Conservation (phyloP, 257 asterid species). For the Marsdenia floribunda region DNA sequence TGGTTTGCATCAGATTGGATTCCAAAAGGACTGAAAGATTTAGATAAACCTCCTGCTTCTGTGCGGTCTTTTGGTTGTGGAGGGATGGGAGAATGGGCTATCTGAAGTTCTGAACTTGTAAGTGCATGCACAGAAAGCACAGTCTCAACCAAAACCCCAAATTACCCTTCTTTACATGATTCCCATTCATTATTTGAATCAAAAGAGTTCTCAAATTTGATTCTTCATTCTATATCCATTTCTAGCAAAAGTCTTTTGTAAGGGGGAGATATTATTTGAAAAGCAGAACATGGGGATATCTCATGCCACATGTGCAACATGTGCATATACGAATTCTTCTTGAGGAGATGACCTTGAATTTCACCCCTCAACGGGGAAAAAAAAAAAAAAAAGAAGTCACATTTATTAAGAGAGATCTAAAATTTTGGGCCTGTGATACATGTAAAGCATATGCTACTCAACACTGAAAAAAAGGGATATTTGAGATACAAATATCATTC, state of each 20-base stretch:
- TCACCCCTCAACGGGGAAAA: neutral
- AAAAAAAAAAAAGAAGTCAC: neutral
- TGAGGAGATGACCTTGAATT: neutral
- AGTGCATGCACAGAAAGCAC: constrained; percentile 22
- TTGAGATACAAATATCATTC: neutral
- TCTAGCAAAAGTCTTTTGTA: constrained; percentile 37
- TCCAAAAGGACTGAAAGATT: constrained; percentile 31
- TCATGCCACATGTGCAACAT: constrained; percentile 5
- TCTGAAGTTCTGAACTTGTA: constrained; percentile 18
- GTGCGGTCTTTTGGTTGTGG: constrained; percentile 18
- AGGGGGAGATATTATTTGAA: constrained; percentile 42
- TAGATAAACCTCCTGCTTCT: constrained; percentile 18
- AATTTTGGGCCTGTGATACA: neutral
- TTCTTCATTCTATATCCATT: constrained; percentile 55
- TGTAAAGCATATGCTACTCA: neutral
- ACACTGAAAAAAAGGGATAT: neutral
- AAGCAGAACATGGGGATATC: constrained; percentile 15
- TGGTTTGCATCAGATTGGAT: constrained; percentile 31
- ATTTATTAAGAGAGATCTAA: neutral
- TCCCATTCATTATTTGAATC: constrained; percentile 44
- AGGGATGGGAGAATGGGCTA: constrained; percentile 20
- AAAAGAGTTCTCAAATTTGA: constrained; percentile 24
- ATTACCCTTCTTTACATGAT: constrained; percentile 33
- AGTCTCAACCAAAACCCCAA: constrained; percentile 14
- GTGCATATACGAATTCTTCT: neutral